Base-by-base conservation (phyloP, 2,329 filamentous ascomycete genomes). In the Alternaria gaisen region DNA sequence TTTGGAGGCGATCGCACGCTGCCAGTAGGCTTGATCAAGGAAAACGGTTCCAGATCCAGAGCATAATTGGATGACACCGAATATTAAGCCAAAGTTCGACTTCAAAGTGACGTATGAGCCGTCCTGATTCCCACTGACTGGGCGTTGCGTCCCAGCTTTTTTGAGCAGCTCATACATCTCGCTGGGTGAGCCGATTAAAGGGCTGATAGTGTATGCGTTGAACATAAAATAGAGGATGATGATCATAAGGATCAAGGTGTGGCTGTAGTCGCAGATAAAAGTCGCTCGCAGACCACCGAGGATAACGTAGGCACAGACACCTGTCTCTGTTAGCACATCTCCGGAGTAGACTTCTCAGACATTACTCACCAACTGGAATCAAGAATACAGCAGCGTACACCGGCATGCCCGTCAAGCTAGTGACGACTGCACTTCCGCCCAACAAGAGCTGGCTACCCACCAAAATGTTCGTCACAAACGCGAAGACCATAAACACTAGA, bases 1-100 rank as follows among this genome's bases (percentile, higher is more conserved):
- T 26, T 71, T 68, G 3, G 73, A 73, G 6, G 73, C 72, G 32
- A 76, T 75, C 10, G 82, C 82, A 51, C 80, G 73, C 63, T 83
- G 81, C 80, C 79, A 83, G 66, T 83, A 83, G 3, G 79, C 81
- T 64, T 81, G 78, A 53, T 83, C 80, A 0, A 81, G 70, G 55
- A 81, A 82, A 1, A 81, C 79, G 0, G 73, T 74, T 2, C 75
- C 73, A 16, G 68, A 75, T n/a, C 71, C 70, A 34, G 76, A 78
- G 66, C 77, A 78, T 10, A 81, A 70, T 42, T 81, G 79, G 36
- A 82, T 80, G 26, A 82, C 75, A 12, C 79, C 80, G 53, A 83
- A 83, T 20, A 82, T 74, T n/a, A 82, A 69, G 0, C 78, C 80
- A 36, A 79, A 75, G 52, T 80, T 80, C 8, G 78, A 81, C 51